phyloP scores from a whole-genome alignment of 495 filamentous ascomycete species.

The Patellaria atrata region DNA sequence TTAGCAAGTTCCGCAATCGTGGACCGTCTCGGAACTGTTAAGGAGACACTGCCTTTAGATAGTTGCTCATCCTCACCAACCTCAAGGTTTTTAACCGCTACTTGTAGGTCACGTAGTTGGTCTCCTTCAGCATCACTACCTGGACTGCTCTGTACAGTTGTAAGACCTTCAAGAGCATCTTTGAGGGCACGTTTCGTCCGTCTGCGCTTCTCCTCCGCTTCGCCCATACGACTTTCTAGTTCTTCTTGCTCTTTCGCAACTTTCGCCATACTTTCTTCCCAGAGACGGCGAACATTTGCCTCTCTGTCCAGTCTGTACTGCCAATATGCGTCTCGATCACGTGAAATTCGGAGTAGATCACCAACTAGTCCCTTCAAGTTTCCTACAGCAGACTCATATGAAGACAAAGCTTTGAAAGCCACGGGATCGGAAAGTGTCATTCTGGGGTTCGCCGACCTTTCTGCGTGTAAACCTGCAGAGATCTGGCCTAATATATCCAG shows the following conservation, averaged over 20 bases:
- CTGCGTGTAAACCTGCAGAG: conserved; percentile 60
- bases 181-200: conserved; percentile 79
- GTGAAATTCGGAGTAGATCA: conserved; percentile 77
- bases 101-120: conserved; percentile 10
- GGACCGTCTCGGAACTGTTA: conserved; percentile 37
- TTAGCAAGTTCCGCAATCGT: conserved; percentile 35
- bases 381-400: conserved; percentile 78
- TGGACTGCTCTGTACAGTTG: conserved; percentile 30
- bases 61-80: conserved; percentile 3
- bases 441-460: conserved; percentile 52
- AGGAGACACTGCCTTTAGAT: conserved; percentile 1
- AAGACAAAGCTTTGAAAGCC: conserved; percentile 61
- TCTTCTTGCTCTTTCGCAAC: conserved; percentile 88
- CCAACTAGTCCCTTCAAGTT: conserved; percentile 77
- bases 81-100: conserved; percentile 2
- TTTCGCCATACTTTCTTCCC: conserved; percentile 97
- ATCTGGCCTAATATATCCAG: conserved; percentile 78
- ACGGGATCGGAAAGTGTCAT: conserved; percentile 59
- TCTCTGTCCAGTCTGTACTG: conserved; percentile 87
- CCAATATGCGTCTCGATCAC: conserved; percentile 92
- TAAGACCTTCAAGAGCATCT: conserved; percentile 60
- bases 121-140: conserved; percentile 16
- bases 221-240: conserved; percentile 71
- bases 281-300: conserved; percentile 74
- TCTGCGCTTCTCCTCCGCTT: conserved; percentile 79